Percentiles rank a stretch among this genome's conserved stretches.
Conservation (phyloP, 495 filamentous ascomycete species). For the Sordaria brevicollis region DNA sequence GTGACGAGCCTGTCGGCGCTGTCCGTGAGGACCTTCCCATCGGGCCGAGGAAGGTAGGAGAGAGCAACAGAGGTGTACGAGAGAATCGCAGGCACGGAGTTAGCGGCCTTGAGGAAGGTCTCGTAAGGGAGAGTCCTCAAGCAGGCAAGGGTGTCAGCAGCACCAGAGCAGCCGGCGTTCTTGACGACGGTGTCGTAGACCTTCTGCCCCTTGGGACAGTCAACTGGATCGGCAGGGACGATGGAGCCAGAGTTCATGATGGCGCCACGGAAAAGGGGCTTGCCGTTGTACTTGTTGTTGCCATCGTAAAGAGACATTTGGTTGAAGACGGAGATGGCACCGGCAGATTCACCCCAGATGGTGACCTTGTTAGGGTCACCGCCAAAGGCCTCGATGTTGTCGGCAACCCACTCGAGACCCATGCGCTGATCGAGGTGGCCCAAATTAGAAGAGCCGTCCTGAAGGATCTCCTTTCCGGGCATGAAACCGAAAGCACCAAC, state of each 20-base stretch:
- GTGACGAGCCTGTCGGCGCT: constrained; percentile 44
- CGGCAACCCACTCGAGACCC: constrained; percentile 52
- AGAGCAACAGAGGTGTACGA: constrained; percentile 54
- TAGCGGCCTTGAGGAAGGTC: constrained; percentile 52
- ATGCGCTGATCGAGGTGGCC: constrained; percentile 59
- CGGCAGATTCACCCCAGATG: constrained; percentile 66
- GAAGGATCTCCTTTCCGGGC: constrained; percentile 50
- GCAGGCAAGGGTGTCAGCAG: constrained; percentile 50
- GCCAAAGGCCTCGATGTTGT: constrained; percentile 59
- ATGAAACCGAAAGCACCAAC: constrained; percentile 52
- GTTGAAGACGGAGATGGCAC: constrained; percentile 59
- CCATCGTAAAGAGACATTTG: constrained; percentile 63
- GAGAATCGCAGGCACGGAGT: constrained; percentile 54
- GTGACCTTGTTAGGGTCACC: constrained; percentile 57
- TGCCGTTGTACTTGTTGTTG: constrained; percentile 57
- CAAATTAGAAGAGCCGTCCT: constrained; percentile 51
- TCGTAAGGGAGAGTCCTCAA: constrained; percentile 49
- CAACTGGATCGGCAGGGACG: constrained; percentile 52
- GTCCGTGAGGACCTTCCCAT: constrained; percentile 44
- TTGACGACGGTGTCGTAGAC: constrained; percentile 55
- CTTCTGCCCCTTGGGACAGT: constrained; percentile 50
- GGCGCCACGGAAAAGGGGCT: constrained; percentile 56
- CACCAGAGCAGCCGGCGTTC: constrained; percentile 46
- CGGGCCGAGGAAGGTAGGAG: constrained; percentile 56
- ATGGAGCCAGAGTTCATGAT: constrained; percentile 67